Percentiles rank a stretch among this genome's conserved stretches.
These are phyloP conservation scores for Lentinula raphanica DNA, from an alignment of 768 basidiomycete species.

Conservation along the genomic window DNA sequence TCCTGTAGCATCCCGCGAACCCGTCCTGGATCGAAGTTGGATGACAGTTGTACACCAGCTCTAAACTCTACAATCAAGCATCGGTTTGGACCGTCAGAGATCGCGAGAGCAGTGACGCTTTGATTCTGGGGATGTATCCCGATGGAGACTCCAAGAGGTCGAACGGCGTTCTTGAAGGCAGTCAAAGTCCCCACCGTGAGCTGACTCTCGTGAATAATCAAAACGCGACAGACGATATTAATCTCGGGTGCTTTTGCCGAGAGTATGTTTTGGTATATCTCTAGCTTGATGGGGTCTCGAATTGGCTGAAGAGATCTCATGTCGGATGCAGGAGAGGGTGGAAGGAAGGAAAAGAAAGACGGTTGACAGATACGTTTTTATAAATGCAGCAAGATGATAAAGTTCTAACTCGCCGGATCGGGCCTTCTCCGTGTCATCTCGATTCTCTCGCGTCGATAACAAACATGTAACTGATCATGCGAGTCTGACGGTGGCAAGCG, in stretches of 20 bases:
- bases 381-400: too few species aligned
- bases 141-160: slow-evolving; percentile 46
- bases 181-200: not conserved
- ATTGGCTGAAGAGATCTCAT: not conserved
- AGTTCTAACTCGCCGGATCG: too few species aligned
- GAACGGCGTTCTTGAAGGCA: not conserved
- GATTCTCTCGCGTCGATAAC: too few species aligned
- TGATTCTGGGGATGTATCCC: slow-evolving; percentile 38
- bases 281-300: not conserved
- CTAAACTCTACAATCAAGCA: slow-evolving; percentile 33
- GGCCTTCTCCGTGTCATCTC: too few species aligned
- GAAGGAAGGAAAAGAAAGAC: not conserved
- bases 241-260: not conserved
- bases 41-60: slow-evolving; percentile 13
- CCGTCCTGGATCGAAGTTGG: slow-evolving; percentile 6
- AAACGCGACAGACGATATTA: not conserved
- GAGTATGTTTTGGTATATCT: not conserved
- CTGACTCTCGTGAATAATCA: not conserved
- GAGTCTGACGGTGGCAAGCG: too few species aligned
- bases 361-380: too few species aligned
- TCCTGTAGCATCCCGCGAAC: slow-evolving; percentile 17
- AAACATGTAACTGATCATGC: too few species aligned
- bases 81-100: slow-evolving; percentile 30
- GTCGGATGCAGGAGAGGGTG: too few species aligned
- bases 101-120: slow-evolving; percentile 39